A percentile compares a stretch with the other conserved stretches of the same genome.
phyloP scores from a whole-genome alignment of 805 yeast species.

The Hanseniaspora occidentalis region DNA sequence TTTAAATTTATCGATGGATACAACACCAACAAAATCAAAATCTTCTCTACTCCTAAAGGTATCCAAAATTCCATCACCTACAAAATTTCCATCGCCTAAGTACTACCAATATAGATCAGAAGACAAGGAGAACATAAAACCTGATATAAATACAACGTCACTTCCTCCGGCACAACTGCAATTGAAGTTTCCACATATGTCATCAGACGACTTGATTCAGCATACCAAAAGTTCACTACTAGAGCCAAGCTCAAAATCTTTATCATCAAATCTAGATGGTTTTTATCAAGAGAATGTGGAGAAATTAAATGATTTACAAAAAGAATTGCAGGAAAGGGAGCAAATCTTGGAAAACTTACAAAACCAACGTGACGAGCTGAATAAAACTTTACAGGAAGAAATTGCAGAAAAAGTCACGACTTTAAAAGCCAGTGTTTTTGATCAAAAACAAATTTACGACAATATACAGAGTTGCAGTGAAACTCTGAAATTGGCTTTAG shows the following conservation, averaged over 20 bases:
- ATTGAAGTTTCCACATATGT: too few species aligned
- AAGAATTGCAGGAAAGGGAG: conserved; percentile 16
- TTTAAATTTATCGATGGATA: too few species aligned
- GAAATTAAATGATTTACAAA: conserved; percentile 20
- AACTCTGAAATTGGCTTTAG: too few species aligned
- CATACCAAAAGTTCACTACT: not conserved
- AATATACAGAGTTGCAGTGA: too few species aligned
- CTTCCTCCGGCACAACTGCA: too few species aligned
- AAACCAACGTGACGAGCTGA: conserved; percentile 11
- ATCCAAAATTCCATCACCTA: conserved; percentile 15
- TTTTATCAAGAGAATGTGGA: conserved; percentile 22
- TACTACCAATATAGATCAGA: conserved; percentile 8
- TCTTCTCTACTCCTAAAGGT: not conserved
- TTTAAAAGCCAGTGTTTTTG: conserved; percentile 16
- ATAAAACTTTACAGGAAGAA: conserved; percentile 12
- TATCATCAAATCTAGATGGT: conserved; percentile 15
- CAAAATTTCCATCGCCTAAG: conserved; percentile 10
- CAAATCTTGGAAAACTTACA: conserved; percentile 14
- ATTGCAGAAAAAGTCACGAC: conserved; percentile 18
- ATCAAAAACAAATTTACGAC: conserved; percentile 13
- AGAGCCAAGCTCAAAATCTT: conserved; percentile 1
- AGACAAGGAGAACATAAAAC: conserved; percentile 2
- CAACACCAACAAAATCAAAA: conserved; percentile 10
- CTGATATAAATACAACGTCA: not conserved
- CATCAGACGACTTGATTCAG: not conserved